Evolutionary conservation across 257 asterid genomes (phyloP).

Genomic region (Coffea eugenioides): DNA sequence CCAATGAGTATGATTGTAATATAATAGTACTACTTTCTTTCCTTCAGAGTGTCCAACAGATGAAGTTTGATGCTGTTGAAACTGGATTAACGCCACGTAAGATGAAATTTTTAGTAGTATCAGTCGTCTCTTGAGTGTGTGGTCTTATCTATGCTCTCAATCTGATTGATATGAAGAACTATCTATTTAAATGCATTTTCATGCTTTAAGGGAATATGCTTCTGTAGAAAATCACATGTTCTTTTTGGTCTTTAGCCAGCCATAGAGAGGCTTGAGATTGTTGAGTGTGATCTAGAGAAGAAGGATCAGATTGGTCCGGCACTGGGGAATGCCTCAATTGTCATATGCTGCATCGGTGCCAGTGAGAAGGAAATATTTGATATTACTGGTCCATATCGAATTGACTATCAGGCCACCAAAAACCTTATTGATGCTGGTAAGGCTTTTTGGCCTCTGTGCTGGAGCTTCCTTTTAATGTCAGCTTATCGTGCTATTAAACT

Average conservation of each 20-base stretch:
- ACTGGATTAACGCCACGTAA: conserved; percentile 60
- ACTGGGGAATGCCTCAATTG: conserved; percentile 68
- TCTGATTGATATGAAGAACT: conserved; percentile 10
- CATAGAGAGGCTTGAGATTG: conserved; percentile 91
- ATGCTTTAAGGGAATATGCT: conserved; percentile 18
- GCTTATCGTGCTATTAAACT: too few species aligned
- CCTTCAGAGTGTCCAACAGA: conserved; percentile 63
- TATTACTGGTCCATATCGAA: conserved; percentile 84
- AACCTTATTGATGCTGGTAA: conserved; percentile 91
- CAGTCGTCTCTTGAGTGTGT: background rate
- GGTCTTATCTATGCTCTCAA: background rate
- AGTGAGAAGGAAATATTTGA: conserved; percentile 92
- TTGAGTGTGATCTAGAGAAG: conserved; percentile 94
- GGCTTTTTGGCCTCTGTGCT: conserved; percentile 7
- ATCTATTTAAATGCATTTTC: conserved; percentile 7
- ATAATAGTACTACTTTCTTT: conserved; percentile 22
- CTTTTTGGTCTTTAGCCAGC: conserved; percentile 91
- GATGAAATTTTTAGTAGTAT: conserved; percentile 31
- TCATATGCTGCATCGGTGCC: conserved; percentile 95
- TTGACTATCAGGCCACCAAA: conserved; percentile 82
- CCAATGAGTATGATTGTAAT: background rate
- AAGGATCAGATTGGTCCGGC: conserved; percentile 59
- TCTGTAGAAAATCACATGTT: conserved; percentile 44
- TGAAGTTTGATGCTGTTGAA: conserved; percentile 55
- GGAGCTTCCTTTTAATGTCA: background rate